Conservation (phyloP, 495 filamentous ascomycete genomes). For the Talaromyces adpressus region DNA sequence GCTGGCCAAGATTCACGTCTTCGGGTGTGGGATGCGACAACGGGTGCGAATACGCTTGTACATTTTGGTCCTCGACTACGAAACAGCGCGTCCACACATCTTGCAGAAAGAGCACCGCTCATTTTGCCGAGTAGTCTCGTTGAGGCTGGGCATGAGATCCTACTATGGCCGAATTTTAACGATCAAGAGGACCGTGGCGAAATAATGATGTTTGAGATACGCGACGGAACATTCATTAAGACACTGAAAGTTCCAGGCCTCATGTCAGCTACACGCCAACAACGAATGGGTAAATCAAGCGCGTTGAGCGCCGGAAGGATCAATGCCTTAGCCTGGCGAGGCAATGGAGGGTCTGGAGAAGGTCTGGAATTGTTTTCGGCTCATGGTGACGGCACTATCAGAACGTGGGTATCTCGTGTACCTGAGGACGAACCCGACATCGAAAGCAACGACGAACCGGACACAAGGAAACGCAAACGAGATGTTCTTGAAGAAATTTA, state of each 20-base stretch:
- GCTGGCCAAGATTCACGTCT: conserved; percentile 75
- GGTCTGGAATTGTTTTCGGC: conserved; percentile 45
- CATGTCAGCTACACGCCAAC: conserved; percentile 27
- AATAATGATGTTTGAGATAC: conserved; percentile 68
- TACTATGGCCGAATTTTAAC: conserved; percentile 71
- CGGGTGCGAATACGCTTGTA: conserved; percentile 74
- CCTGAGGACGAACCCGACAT: conserved; percentile 47
- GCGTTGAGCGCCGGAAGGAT: conserved; percentile 48
- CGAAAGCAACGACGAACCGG: conserved; percentile 28
- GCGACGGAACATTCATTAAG: conserved; percentile 66
- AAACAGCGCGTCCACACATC: conserved; percentile 48
- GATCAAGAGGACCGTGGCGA: conserved; percentile 48
- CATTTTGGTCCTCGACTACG: conserved; percentile 75
- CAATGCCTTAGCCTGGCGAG: conserved; percentile 66
- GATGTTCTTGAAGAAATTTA: conserved; percentile 43
- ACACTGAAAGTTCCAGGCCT: conserved; percentile 57
- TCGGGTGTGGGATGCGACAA: conserved; percentile 73
- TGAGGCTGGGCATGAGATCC: conserved; percentile 46
- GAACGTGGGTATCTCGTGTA: conserved; percentile 47
- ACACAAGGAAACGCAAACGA: conserved; percentile 43
- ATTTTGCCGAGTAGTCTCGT: conserved; percentile 48
- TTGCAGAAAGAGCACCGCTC: conserved; percentile 56
- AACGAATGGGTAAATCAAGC: conserved; percentile 22
- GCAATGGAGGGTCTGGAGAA: conserved; percentile 39
- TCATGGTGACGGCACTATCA: conserved; percentile 45